Conservation (phyloP, 2,329 filamentous ascomycete species). For the Chalara sp. region DNA sequence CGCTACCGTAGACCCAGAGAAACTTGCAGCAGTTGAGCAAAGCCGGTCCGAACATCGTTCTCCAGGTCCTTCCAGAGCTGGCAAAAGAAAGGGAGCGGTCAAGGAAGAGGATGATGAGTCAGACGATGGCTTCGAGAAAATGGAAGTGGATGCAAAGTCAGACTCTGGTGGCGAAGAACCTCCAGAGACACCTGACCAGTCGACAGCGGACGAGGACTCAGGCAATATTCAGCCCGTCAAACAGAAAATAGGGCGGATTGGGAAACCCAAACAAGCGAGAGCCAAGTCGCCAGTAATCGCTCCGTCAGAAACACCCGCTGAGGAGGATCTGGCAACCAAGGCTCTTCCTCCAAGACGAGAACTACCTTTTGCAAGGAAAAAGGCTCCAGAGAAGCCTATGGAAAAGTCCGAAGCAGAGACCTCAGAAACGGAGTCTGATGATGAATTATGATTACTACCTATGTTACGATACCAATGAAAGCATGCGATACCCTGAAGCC, state of each 20-base stretch:
- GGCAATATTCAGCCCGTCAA: slow-evolving; percentile 4
- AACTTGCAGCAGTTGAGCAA: slow-evolving; percentile 11
- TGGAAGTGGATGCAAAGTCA: slow-evolving; percentile 40
- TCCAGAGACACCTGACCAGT: slow-evolving; percentile 14
- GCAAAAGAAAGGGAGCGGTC: slow-evolving; percentile 43
- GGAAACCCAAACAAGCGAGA: background rate
- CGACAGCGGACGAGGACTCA: slow-evolving; percentile 16
- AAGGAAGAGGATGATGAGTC: slow-evolving; percentile 19
- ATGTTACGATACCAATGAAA: background rate
- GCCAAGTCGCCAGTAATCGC: background rate
- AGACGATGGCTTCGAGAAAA: slow-evolving; percentile 38
- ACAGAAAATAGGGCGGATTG: slow-evolving; percentile 1
- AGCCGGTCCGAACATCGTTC: slow-evolving; percentile 5
- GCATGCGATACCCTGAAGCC: too few relatives aligned
- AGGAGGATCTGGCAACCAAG: background rate
- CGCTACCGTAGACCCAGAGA: slow-evolving; percentile 20
- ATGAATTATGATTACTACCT: slow-evolving; percentile 18
- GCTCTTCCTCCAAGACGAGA: slow-evolving; percentile 12
- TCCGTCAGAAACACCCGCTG: background rate
- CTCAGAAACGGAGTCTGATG: slow-evolving; percentile 26
- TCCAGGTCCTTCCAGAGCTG: slow-evolving; percentile 31
- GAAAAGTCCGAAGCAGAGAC: slow-evolving; percentile 11
- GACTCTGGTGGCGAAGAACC: slow-evolving; percentile 6
- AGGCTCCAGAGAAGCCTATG: background rate
- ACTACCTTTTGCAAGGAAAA: slow-evolving; percentile 16